Percentiles rank a stretch among this genome's conserved stretches.
Conservation (phyloP, 371 early-diverging fungal species). For the Coemansia sp. region DNA sequence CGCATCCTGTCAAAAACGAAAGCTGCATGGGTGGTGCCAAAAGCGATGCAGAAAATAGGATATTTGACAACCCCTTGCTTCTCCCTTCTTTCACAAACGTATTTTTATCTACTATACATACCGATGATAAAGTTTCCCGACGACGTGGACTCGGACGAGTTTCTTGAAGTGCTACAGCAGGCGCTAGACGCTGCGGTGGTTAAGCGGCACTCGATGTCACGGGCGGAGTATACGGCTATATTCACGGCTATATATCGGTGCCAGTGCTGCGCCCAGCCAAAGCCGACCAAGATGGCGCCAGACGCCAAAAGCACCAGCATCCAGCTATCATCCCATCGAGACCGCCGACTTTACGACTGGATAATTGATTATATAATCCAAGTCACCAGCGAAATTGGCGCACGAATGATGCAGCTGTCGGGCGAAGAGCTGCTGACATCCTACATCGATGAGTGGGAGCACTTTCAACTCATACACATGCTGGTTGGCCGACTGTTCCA, state of each 20-base stretch:
- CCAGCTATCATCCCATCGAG: background rate
- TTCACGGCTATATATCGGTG: background rate
- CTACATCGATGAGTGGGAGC: constrained; percentile 2
- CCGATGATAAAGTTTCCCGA: background rate
- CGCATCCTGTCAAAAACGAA: constrained; percentile 1
- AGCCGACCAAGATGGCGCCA: background rate
- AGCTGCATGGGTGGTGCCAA: background rate
- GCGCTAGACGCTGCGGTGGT: constrained; percentile 1
- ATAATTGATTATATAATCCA: constrained; percentile 5
- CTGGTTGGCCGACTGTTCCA: constrained; percentile 1
- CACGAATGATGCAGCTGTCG: background rate
- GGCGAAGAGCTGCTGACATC: background rate
- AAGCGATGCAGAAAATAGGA: background rate
- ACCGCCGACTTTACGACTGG: constrained; percentile 11
- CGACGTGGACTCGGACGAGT: background rate
- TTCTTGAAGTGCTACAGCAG: background rate
- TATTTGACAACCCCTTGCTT: background rate
- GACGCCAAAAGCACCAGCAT: background rate
- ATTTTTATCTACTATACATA: background rate
- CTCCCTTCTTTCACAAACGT: background rate
- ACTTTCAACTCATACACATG: constrained; percentile 3
- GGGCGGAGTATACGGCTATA: background rate
- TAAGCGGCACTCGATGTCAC: background rate
- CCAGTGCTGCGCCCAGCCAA: background rate
- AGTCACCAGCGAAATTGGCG: background rate